Conservation (phyloP, 2,329 filamentous ascomycete species). For the Diaporthe velutina region DNA sequence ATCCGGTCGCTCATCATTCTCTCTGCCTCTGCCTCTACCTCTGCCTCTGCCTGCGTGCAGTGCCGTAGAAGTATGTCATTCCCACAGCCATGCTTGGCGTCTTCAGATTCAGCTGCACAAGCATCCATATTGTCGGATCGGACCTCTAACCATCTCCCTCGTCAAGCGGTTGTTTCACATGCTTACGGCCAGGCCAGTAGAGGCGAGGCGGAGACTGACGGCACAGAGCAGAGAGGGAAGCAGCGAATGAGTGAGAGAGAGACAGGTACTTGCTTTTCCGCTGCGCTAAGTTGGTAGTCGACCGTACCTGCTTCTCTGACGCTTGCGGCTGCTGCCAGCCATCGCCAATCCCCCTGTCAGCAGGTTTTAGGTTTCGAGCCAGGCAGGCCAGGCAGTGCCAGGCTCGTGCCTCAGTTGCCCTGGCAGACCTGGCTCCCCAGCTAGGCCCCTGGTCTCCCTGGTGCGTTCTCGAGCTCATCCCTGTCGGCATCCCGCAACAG, state of each 20-base stretch:
- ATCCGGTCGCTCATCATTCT: not conserved
- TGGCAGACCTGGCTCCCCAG: conserved; percentile 5
- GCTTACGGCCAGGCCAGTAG: not conserved
- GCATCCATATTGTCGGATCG: conserved; percentile 19
- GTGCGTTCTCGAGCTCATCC: not conserved
- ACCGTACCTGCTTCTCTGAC: conserved; percentile 20
- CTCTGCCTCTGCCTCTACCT: not conserved
- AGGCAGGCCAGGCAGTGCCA: conserved; percentile 13
- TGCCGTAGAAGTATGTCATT: not conserved
- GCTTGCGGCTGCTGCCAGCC: conserved; percentile 24
- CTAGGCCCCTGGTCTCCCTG: not conserved
- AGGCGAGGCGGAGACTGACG: not conserved
- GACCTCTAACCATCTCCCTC: conserved; percentile 1
- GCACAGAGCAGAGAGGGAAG: not conserved
- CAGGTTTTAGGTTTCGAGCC: conserved; percentile 30
- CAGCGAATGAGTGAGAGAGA: not conserved
- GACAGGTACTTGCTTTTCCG: conserved; percentile 19
- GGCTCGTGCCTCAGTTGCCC: conserved; percentile 23
- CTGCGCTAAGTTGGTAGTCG: not conserved
- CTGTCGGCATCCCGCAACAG: conserved; percentile 5
- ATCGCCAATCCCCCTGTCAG: conserved; percentile 5
- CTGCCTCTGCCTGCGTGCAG: not conserved
- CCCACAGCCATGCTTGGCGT: conserved; percentile 36
- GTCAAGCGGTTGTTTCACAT: conserved; percentile 18
- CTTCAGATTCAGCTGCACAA: conserved; percentile 29